Evolutionary conservation across 2,329 filamentous ascomycete species (phyloP), one percentile per base, ranked within the genome.

Genomic region (Trichophyton simii): DNA sequence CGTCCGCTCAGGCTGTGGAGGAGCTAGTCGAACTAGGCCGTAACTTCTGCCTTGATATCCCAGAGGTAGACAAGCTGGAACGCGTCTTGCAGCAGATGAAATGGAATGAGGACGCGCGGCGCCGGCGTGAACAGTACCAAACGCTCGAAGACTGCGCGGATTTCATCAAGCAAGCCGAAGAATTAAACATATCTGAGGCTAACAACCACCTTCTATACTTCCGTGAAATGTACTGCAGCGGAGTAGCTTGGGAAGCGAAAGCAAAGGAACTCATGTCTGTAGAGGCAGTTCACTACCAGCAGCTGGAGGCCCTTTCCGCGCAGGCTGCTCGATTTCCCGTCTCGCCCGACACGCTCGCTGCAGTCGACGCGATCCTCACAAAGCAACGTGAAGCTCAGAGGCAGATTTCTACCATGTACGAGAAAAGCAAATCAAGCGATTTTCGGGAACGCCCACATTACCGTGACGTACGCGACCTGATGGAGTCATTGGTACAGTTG

Each of bases 361-460:
- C 85, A 7, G 89, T 99, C 28, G 94, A 99, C 68, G 87, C 90
- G 57, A 96, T 97, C 61, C 78, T 99, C 62, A 91, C 91, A 72
- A 97, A 96, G 75, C 94, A 99, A 72, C 87, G 94, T 20, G 94
- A 97, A 71, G 91, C 91, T 0, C 91, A 96, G 70, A 87, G 88
- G 15, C 87, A 91, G 68, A 95, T 99, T 60, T 77, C 91, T 57
- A 87, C 88, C 42, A 77, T 99, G 8, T 91, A 87, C 41, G 84
- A 92, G 63, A 85, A 87, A 61, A 92, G 87, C 65, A 88, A 85
- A 65, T 81, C 90, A 41, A 77, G 81, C 0, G 88, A 96, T 67
- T 86, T 90, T 68, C 82, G 83, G 46, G 87, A 90, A 67, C 83
- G 94, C 28, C 94, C 94, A 0, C 88, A 85, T 68, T 99, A 97